These are phyloP conservation scores for Dactylonectria macrodidyma DNA, from an alignment of 2,329 filamentous ascomycete genomes.

Conservation along the genomic window DNA sequence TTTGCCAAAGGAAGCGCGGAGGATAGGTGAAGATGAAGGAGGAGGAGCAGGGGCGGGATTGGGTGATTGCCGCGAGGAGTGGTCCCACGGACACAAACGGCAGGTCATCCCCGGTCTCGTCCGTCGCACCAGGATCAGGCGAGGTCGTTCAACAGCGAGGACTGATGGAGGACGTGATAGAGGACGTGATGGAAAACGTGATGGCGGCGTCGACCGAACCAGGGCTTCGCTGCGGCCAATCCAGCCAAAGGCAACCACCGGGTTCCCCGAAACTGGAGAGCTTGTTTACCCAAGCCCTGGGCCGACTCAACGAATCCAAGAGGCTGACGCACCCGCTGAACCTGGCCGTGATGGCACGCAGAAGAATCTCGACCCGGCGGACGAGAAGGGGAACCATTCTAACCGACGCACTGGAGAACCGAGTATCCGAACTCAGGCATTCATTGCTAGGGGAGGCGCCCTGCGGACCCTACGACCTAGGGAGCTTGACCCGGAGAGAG, in stretches of 20 bases:
- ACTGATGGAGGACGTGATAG: constrained; percentile 3
- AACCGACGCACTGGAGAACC: background rate
- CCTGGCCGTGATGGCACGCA: background rate
- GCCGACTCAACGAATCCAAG: constrained; percentile 3
- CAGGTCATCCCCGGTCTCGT: constrained; percentile 7
- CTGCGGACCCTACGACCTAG: background rate
- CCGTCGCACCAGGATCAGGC: constrained; percentile 7
- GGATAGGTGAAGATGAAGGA: constrained; percentile 7
- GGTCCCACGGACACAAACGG: constrained; percentile 3
- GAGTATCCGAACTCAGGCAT: background rate
- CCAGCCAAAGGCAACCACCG: constrained; percentile 2
- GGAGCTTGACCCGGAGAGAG: too few species aligned
- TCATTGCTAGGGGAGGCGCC: background rate
- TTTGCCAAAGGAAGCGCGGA: constrained; percentile 1
- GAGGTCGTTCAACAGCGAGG: constrained; percentile 9
- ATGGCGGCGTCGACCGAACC: background rate
- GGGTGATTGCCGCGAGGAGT: background rate
- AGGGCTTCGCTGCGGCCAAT: constrained; percentile 10
- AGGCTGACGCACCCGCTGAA: background rate
- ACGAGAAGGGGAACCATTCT: background rate
- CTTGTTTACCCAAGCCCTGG: constrained; percentile 6
- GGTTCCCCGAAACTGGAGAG: constrained; percentile 1
- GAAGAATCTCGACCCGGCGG: background rate
- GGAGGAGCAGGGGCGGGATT: constrained; percentile 1
- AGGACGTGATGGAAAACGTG: background rate